These are phyloP conservation scores for Monosporascus ibericus DNA, from an alignment of 2,329 filamentous ascomycete species.

Conservation along the genomic window DNA sequence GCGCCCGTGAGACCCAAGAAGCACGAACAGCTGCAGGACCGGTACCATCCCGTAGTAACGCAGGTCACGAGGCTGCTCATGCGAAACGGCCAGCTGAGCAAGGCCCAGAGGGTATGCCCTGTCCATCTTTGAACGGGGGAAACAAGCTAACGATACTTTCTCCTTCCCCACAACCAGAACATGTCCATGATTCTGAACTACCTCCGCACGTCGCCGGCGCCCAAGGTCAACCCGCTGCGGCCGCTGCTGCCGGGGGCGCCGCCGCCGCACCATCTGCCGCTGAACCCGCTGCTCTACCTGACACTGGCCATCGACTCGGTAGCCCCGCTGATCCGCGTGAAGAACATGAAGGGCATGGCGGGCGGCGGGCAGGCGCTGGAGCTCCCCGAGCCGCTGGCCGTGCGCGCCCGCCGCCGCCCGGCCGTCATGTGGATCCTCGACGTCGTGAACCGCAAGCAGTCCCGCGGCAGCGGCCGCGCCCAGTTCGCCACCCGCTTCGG, in stretches of 20 bases:
- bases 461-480: conserved; percentile 62
- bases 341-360: conserved; percentile 66
- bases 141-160: conserved; percentile 1
- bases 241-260: conserved; percentile 72
- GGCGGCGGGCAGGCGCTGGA: conserved; percentile 83
- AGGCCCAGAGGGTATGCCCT: conserved; percentile 72
- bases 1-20: conserved; percentile 55
- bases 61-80: conserved; percentile 91
- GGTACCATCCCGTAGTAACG: conserved; percentile 78
- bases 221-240: conserved; percentile 63
- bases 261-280: conserved; percentile 71
- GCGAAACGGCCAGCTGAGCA: conserved; percentile 82
- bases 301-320: conserved; percentile 88
- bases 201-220: conserved; percentile 78
- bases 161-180: conserved; percentile 47
- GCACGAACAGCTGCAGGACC: conserved; percentile 61
- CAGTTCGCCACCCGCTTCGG: conserved; percentile 74
- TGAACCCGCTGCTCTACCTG: conserved; percentile 86
- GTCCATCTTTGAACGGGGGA: too few relatives aligned
- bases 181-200: conserved; percentile 77
- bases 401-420: conserved; percentile 68
- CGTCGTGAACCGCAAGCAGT: conserved; percentile 71
- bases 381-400: conserved; percentile 69
- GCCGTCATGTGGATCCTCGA: conserved; percentile 89
- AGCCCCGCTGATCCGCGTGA: conserved; percentile 78